Percentiles rank a stretch among this genome's conserved stretches.
Conservation (phyloP, 495 filamentous ascomycete species). For the Copromyces sp. region DNA sequence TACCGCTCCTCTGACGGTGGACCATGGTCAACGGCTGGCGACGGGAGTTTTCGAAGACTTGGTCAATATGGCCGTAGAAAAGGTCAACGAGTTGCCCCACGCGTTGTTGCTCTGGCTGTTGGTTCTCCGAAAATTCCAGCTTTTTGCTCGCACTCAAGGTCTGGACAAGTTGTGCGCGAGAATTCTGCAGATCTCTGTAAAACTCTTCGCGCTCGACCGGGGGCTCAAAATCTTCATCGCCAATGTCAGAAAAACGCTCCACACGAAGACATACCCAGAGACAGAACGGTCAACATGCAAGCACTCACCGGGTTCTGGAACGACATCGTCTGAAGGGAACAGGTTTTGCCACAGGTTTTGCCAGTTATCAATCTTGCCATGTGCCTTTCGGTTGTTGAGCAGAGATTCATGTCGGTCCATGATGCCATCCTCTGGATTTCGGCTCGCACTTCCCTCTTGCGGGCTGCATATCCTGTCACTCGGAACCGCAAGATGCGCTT, state of each 20-base stretch:
- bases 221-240: constrained; percentile 15
- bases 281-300: neutral
- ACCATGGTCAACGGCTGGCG: neutral
- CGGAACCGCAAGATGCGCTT: constrained; percentile 7
- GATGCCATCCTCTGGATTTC: constrained; percentile 25
- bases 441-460: constrained; percentile 1
- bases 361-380: constrained; percentile 21
- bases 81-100: neutral
- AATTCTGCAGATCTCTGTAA: constrained; percentile 8
- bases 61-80: constrained; percentile 4
- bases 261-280: neutral
- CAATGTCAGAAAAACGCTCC: neutral
- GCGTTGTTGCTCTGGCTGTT: neutral
- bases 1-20: neutral
- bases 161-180: neutral
- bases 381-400: constrained; percentile 19
- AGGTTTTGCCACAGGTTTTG: constrained; percentile 15
- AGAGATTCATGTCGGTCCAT: constrained; percentile 6
- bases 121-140: neutral
- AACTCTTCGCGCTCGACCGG: constrained; percentile 25
- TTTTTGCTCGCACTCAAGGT: neutral
- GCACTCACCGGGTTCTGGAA: constrained; percentile 10
- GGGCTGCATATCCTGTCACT: constrained; percentile 12
- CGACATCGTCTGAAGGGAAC: constrained; percentile 9
- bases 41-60: constrained; percentile 1